Percentiles rank a stretch among this genome's conserved stretches.
phyloP scores from a whole-genome alignment of 169 alveolate species.

The Miamiensis avidus region DNA sequence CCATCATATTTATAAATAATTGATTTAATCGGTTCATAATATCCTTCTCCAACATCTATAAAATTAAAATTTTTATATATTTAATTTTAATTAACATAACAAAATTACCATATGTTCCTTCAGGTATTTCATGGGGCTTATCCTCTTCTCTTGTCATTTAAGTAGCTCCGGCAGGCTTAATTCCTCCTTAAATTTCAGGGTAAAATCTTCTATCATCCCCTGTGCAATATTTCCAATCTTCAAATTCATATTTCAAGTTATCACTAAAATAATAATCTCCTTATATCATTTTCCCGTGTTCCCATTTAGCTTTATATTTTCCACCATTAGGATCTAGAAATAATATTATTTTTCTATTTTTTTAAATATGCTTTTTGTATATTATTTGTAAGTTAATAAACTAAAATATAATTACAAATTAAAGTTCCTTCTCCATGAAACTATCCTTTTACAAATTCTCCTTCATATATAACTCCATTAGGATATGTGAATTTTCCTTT shows the following conservation, averaged over 20 bases:
- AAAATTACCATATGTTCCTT: constrained; percentile 75
- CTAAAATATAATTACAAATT: constrained; percentile 72
- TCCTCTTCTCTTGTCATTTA: constrained; percentile 70
- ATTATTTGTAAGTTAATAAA: no score
- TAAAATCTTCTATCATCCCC: constrained; percentile 75
- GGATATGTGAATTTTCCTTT: constrained; percentile 62
- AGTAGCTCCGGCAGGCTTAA: constrained; percentile 73
- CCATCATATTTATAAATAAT: constrained; percentile 66
- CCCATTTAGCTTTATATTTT: constrained; percentile 78
- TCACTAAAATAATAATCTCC: constrained; percentile 75
- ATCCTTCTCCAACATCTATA: constrained; percentile 80
- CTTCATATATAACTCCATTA: constrained; percentile 77
- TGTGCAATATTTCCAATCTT: constrained; percentile 74
- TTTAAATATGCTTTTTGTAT: background rate
- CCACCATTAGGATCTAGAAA: constrained; percentile 34
- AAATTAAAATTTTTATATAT: background rate
- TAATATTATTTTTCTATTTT: background rate
- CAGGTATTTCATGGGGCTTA: constrained; percentile 73
- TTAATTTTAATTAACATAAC: no score
- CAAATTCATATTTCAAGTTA: constrained; percentile 62
- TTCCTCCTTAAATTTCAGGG: constrained; percentile 60
- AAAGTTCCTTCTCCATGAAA: constrained; percentile 83
- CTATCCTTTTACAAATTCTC: constrained; percentile 78
- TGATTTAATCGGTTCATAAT: constrained; percentile 75
- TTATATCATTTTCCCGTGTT: constrained; percentile 70